Percentiles rank a stretch among this genome's conserved stretches.
These are phyloP conservation scores for Beauveria bassiana DNA, from an alignment of 2,329 filamentous ascomycete genomes.

Conservation along the genomic window DNA sequence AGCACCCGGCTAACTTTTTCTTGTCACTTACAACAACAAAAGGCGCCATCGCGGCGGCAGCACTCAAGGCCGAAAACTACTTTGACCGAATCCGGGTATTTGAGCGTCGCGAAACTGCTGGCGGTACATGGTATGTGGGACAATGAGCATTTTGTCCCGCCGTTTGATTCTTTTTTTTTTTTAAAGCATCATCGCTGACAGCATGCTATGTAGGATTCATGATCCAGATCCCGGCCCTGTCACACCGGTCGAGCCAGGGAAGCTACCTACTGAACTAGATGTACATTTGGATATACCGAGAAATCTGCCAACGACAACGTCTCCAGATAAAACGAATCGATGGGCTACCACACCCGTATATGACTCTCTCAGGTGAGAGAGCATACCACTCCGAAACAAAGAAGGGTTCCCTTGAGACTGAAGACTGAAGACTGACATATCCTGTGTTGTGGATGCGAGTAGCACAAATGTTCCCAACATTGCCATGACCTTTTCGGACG, in stretches of 20 bases:
- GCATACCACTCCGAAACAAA: not conserved
- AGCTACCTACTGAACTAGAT: constrained; percentile 36
- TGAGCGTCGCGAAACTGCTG: constrained; percentile 33
- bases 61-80: constrained; percentile 36
- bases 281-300: constrained; percentile 36
- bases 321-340: constrained; percentile 36
- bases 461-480: constrained; percentile 50
- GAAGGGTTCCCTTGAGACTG: not conserved
- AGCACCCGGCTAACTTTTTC: not conserved
- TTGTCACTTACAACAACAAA: constrained; percentile 20
- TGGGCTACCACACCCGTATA: constrained; percentile 44
- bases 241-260: constrained; percentile 32
- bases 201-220: constrained; percentile 36
- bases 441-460: not conserved
- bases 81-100: constrained; percentile 35
- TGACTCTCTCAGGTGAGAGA: constrained; percentile 38
- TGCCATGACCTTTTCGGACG: constrained; percentile 48
- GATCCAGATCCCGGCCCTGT: constrained; percentile 33
- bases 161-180: too few species aligned
- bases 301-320: constrained; percentile 30
- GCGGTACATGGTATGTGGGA: constrained; percentile 35
- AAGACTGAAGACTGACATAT: not conserved
- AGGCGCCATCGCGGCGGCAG: constrained; percentile 39
- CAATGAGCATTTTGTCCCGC: not conserved
- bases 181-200: not conserved